Base-by-base conservation (phyloP, 1,284 basidiomycete species). In the Caloboletus firmus region DNA sequence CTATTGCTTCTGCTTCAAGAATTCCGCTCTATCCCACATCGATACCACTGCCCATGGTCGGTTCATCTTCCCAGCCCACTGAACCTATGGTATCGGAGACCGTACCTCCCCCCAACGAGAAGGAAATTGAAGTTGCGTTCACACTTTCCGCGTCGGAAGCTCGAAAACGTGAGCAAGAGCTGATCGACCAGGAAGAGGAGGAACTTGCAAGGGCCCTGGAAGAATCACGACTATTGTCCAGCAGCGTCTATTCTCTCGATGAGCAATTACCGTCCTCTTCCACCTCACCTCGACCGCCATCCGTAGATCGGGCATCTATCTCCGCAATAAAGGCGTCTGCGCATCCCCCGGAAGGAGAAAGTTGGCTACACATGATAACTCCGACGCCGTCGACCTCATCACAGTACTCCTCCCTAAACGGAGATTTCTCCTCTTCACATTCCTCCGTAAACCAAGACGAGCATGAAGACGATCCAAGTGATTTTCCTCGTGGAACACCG, bases 161-260 rank as follows among this genome's bases (percentile, higher is more conserved):
- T 5, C 66, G 66, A 28, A 72, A 72, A 39, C 73, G 74, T 42
- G 69, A 75, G 52, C 65, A 72, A 40, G 60, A 64, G 18, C 41
- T 69, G 42, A 45, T 63, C 31, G 59, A 65, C 10, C 63, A 79
- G 59, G 87, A 89, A 62, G 84, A 87, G 52, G 81, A 81, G 34
- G 83, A 87, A 43, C 72, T 90, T 20, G 80, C 80, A n/a, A 76
- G 73, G 58, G 87, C 86, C 0, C 61, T 89, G 54, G 76, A 81
- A 58, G 84, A 81, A 58, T 89, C 87, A 3, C 69, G 84, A 57
- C 45, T 74, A 30, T 61, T 69, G 45, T 55, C 66, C 39, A 42
- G 45, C 36, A 46, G 45, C 49, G 45, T 52, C 45, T 59, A 69
- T 52, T 37, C 57, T 39, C 22, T 60, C 28, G 59, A 61, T n/a